Evolutionary conservation across 805 yeast genomes (phyloP).

Genomic region (Teunomyces stri): DNA sequence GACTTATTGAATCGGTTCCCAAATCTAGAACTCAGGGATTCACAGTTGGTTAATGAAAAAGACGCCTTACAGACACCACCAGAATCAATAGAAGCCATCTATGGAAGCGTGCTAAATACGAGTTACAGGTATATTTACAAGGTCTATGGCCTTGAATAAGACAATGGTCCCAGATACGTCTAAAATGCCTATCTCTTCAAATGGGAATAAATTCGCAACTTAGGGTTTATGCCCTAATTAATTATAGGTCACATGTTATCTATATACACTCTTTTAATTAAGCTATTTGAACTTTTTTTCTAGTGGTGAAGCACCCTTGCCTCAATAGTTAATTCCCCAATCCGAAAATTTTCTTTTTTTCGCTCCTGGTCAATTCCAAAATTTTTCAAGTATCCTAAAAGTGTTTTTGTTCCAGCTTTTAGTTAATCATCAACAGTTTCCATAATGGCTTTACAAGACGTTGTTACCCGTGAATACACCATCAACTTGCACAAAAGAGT

Average conservation of each 20-base stretch:
- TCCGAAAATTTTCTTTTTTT: constrained; percentile 5
- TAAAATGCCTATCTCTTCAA: not conserved
- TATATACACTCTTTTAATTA: not conserved
- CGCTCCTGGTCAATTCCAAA: constrained; percentile 4
- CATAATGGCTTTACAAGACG: constrained; percentile 92
- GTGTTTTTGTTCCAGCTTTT: constrained; percentile 7
- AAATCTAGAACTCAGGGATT: not conserved
- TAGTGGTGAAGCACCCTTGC: not conserved
- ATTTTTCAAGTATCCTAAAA: constrained; percentile 2
- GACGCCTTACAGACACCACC: not conserved
- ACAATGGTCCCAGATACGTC: not conserved
- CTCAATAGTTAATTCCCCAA: constrained; percentile 1
- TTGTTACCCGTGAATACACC: constrained; percentile 99
- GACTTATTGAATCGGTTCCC: constrained; percentile 21
- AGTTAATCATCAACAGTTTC: constrained; percentile 19
- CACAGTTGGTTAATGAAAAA: not conserved
- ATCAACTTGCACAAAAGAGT: constrained; percentile 99
- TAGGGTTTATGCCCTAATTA: constrained; percentile 5
- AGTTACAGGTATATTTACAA: constrained; percentile 31
- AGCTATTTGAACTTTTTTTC: not conserved
- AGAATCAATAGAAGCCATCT: constrained; percentile 12
- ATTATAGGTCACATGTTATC: not conserved
- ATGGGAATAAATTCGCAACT: not conserved
- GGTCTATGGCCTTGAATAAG: constrained; percentile 34
- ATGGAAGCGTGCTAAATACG: constrained; percentile 12